Percentiles rank a stretch among this genome's conserved stretches.
These are phyloP conservation scores for Trichophyton rubrum DNA, from an alignment of 2,329 filamentous ascomycete species.

Conservation along the genomic window DNA sequence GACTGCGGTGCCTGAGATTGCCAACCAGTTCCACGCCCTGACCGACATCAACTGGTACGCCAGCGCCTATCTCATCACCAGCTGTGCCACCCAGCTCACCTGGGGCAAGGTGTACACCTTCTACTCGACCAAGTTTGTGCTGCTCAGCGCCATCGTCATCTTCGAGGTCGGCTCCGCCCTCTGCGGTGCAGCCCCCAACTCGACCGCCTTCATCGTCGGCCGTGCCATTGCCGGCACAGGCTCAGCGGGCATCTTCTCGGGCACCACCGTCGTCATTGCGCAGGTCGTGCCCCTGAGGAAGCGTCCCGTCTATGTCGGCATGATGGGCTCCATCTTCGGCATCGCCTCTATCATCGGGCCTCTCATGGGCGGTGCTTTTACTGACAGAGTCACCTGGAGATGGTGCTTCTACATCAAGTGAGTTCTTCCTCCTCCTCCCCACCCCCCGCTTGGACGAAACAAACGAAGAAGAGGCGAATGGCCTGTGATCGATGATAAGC, in stretches of 20 bases:
- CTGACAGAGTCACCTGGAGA: constrained; percentile 11
- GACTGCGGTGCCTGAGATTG: constrained; percentile 25
- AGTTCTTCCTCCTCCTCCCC: too few relatives aligned
- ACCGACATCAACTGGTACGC: constrained; percentile 28
- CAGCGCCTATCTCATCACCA: constrained; percentile 22
- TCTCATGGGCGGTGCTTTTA: constrained; percentile 10
- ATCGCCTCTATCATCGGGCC: constrained; percentile 12
- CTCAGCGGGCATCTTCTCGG: constrained; percentile 27
- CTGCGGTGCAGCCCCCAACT: constrained; percentile 10
- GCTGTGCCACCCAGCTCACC: constrained; percentile 18
- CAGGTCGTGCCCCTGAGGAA: constrained; percentile 8
- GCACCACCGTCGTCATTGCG: constrained; percentile 20
- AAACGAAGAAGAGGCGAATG: too few relatives aligned
- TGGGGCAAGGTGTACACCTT: constrained; percentile 33
- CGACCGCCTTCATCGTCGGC: constrained; percentile 2
- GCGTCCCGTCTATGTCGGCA: constrained; percentile 9
- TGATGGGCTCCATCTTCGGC: constrained; percentile 10
- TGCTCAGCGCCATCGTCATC: constrained; percentile 18
- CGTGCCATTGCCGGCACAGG: constrained; percentile 31
- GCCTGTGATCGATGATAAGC: not conserved
- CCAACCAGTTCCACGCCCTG: constrained; percentile 25
- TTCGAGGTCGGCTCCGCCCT: constrained; percentile 19
- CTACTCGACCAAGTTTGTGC: constrained; percentile 27
- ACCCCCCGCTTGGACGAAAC: too few relatives aligned
- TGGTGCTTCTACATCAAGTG: constrained; percentile 10